phyloP scores from a whole-genome alignment of 2,329 filamentous ascomycete species.

The Lojkania enalia region DNA sequence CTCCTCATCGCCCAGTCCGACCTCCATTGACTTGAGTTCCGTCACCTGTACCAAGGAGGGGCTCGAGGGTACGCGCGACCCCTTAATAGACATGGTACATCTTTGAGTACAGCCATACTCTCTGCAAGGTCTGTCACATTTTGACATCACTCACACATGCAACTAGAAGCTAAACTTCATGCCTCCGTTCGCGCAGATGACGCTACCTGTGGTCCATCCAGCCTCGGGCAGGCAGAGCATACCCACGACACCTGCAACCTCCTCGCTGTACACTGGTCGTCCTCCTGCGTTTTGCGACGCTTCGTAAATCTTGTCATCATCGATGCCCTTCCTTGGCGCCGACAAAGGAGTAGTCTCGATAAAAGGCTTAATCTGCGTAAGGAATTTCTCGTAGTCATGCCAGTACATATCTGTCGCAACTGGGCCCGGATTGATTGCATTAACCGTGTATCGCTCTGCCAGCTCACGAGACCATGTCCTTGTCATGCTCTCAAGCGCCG shows the following conservation, averaged over 20 bases:
- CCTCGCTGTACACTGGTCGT: constrained; percentile 63
- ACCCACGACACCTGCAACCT: constrained; percentile 75
- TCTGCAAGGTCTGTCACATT: no score
- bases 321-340: constrained; percentile 62
- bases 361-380: constrained; percentile 61
- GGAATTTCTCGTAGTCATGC: constrained; percentile 60
- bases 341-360: constrained; percentile 68
- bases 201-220: constrained; percentile 78
- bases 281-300: constrained; percentile 54
- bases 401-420: constrained; percentile 67
- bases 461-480: constrained; percentile 67
- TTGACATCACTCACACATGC: no score
- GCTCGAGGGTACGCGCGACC: no score
- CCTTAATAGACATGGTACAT: no score
- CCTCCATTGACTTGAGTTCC: no score
- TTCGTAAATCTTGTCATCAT: constrained; percentile 59
- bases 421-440: constrained; percentile 67
- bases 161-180: constrained; percentile 52
- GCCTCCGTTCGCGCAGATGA: constrained; percentile 79
- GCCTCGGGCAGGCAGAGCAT: constrained; percentile 74
- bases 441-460: constrained; percentile 64
- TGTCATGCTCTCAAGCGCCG: constrained; percentile 69
- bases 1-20: no score
- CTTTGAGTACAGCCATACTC: no score
- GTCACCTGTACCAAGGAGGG: no score